These are phyloP conservation scores for Schizothecium vesticola DNA, from an alignment of 495 filamentous ascomycete genomes.

Conservation along the genomic window DNA sequence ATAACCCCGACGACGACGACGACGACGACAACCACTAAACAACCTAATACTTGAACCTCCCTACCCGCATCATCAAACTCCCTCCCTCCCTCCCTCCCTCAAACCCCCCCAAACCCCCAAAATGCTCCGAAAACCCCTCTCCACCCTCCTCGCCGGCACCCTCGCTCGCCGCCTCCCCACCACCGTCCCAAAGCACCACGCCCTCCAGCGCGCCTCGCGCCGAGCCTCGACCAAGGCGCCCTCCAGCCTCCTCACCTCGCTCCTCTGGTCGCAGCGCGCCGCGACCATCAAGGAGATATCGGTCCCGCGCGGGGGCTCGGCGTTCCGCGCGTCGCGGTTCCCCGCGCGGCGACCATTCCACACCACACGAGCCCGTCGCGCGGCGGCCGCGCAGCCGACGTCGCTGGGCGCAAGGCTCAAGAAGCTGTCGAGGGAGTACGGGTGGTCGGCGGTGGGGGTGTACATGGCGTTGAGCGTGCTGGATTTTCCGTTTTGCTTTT, in stretches of 20 bases:
- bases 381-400: constrained; percentile 32
- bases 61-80: neutral
- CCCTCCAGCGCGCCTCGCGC: neutral
- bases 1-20: neutral
- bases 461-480: constrained; percentile 77
- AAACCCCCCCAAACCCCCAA: neutral
- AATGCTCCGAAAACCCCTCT: neutral
- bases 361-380: constrained; percentile 18
- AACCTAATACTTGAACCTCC: constrained; percentile 5
- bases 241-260: constrained; percentile 13
- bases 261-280: constrained; percentile 13
- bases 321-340: constrained; percentile 6
- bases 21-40: neutral
- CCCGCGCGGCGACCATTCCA: constrained; percentile 24
- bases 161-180: neutral
- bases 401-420: constrained; percentile 65
- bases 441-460: constrained; percentile 87
- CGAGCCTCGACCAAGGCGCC: constrained; percentile 8
- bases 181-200: neutral
- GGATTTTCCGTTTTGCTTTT: constrained; percentile 94
- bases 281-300: constrained; percentile 4
- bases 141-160: neutral
- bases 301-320: neutral
- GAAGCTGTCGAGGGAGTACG: constrained; percentile 88
- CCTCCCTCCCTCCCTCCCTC: neutral